These are phyloP conservation scores for Cytospora piceicola DNA, from an alignment of 2,329 filamentous ascomycete genomes.

Conservation along the genomic window DNA sequence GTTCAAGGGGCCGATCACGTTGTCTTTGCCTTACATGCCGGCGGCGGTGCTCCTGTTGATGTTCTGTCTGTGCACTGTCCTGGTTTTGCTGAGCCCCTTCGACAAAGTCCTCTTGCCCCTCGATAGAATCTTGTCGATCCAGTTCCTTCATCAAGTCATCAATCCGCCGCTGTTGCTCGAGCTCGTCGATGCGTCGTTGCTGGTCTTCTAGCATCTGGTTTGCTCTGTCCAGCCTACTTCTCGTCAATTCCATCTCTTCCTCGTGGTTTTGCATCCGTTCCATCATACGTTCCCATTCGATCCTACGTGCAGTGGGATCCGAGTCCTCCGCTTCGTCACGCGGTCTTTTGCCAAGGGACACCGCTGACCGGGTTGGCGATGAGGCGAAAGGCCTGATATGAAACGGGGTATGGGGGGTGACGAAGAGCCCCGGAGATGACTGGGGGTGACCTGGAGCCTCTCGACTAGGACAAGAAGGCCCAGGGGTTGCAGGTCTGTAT, in stretches of 20 bases:
- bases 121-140: neutral
- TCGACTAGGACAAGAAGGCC: slow-evolving; percentile 4
- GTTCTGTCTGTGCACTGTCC: neutral
- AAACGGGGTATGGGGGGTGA: neutral
- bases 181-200: slow-evolving; percentile 12
- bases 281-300: slow-evolving; percentile 14
- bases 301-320: neutral
- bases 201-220: slow-evolving; percentile 11
- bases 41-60: neutral
- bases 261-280: slow-evolving; percentile 1
- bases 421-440: slow-evolving; percentile 4
- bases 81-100: neutral
- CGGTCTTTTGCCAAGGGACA: neutral
- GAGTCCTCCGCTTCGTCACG: neutral
- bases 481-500: slow-evolving; percentile 5
- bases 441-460: neutral
- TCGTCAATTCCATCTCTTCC: slow-evolving; percentile 10
- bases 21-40: neutral
- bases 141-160: neutral
- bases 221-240: neutral
- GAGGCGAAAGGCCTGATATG: neutral
- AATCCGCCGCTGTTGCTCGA: slow-evolving; percentile 4
- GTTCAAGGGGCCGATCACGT: neutral
- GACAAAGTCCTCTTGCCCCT: neutral
- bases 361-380: neutral